Base-by-base conservation (phyloP, 257 asterid species). In the Salvia rosmarinus region DNA sequence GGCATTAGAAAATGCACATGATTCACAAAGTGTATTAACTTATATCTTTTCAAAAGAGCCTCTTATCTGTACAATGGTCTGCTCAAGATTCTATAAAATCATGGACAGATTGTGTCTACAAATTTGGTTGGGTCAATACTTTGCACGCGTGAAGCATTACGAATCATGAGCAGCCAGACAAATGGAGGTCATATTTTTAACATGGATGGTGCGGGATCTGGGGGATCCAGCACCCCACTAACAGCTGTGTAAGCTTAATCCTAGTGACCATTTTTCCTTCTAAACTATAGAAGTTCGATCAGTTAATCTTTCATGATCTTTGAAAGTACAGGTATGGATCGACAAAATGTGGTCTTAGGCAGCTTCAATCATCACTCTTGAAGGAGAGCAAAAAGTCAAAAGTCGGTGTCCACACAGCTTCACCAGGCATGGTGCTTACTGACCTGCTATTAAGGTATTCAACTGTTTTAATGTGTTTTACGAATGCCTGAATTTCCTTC, bases 201-300 rank as follows among this genome's bases (percentile, higher is more conserved):
- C 87, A 94, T 94, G 97, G 99, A 94, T 77, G 99, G 99, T 76
- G 96, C 96, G 3, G 97, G 99, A 55, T 94, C 97, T 32, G 99
- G 99, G 44, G 99, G 99, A 51, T 94, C 97, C 35, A 94, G 99
- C 85, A 94, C 99, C 62, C 99, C 99, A 12, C 85, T 94, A 58
- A 94, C 97, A 16, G 97, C 99, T 42, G 97, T 91, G 99, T 94
- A 88, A 85, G 96, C 75, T 73, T 59, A 68, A 44, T 70, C 62
- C 52, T 66, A n/a, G 12, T 32, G 23, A 46, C 20, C 1, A 35
- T 20, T 23, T 50, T 74, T 72, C 50, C 17, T 19, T 37, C 68
- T 34, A 23, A 40, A 44, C 13, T 9, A 25, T 8, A 20, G 46
- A 81, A 69, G 79, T 37, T 77, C 19, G 75, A 40, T 68, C 11